Percentiles rank a stretch among this genome's conserved stretches.
Evolutionary conservation across 1,139 yeast species (phyloP).

Genomic region (Diutina ranongensis): DNA sequence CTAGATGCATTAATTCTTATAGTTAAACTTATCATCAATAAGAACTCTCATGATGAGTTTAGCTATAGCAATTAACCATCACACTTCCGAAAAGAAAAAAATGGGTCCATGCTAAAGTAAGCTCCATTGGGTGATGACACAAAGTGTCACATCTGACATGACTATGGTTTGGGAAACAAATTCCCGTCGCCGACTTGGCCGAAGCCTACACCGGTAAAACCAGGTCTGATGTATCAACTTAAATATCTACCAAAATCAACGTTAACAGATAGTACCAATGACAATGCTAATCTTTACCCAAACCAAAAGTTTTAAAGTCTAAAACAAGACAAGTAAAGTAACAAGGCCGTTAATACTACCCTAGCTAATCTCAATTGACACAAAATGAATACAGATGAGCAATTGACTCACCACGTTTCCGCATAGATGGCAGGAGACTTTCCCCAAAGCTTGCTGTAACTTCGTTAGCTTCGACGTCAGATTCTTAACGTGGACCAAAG

Average conservation of each 20-base stretch:
- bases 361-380: not conserved
- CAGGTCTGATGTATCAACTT: not conserved
- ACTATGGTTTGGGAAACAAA: constrained; percentile 5
- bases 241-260: not conserved
- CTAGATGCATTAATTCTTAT: not conserved
- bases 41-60: not conserved
- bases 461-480: constrained; percentile 5
- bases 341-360: not conserved
- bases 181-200: constrained; percentile 6
- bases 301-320: constrained; percentile 2
- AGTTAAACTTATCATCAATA: not conserved
- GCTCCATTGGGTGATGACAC: constrained; percentile 5
- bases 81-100: not conserved
- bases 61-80: not conserved
- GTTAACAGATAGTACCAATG: not conserved
- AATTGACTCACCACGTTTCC: constrained; percentile 4
- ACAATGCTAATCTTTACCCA: not conserved
- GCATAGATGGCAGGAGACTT: constrained; percentile 6
- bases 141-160: not conserved
- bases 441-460: constrained; percentile 6
- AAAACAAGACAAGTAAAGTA: not conserved
- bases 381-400: not conserved
- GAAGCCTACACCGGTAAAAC: constrained; percentile 5
- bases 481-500: constrained; percentile 2
- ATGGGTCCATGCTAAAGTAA: not conserved